These are phyloP conservation scores for Yarrowia hollandica DNA, from an alignment of 805 yeast genomes.

Conservation along the genomic window DNA sequence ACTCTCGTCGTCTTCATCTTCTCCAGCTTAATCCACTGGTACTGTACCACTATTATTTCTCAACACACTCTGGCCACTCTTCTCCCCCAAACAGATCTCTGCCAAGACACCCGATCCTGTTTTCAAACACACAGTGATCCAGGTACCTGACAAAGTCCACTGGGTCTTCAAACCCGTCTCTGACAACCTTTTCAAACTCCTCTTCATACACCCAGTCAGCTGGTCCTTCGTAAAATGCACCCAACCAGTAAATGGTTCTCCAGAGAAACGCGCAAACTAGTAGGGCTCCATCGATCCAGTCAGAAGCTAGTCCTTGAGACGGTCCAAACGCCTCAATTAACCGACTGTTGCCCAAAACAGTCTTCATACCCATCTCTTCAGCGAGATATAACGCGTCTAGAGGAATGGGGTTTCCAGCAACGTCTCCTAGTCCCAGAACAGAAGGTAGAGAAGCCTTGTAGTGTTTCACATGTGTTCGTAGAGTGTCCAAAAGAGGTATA, in stretches of 20 bases:
- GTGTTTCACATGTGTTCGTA: not conserved
- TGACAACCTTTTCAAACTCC: not conserved
- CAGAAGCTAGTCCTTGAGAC: not conserved
- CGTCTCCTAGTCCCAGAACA: not conserved
- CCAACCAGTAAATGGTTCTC: not conserved
- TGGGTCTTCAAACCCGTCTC: not conserved
- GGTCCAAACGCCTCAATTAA: not conserved
- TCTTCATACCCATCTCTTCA: conserved; percentile 5
- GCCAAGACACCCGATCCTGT: too few relatives aligned
- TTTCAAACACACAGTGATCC: too few relatives aligned
- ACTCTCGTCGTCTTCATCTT: too few relatives aligned
- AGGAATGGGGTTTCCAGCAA: not conserved
- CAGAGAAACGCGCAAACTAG: not conserved
- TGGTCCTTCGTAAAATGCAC: too few relatives aligned
- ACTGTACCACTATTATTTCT: too few relatives aligned
- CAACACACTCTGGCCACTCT: too few relatives aligned
- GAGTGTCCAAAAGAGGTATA: not conserved
- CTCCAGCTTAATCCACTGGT: too few relatives aligned
- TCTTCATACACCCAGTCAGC: not conserved
- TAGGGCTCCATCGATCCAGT: not conserved
- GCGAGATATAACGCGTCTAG: conserved; percentile 19
- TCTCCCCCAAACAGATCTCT: too few relatives aligned
- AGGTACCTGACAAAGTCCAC: too few relatives aligned
- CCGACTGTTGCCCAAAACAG: conserved; percentile 3
- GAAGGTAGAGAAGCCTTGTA: not conserved